phyloP scores from a whole-genome alignment of 164 flowering plant genomes.

The Vitis rupestris region DNA sequence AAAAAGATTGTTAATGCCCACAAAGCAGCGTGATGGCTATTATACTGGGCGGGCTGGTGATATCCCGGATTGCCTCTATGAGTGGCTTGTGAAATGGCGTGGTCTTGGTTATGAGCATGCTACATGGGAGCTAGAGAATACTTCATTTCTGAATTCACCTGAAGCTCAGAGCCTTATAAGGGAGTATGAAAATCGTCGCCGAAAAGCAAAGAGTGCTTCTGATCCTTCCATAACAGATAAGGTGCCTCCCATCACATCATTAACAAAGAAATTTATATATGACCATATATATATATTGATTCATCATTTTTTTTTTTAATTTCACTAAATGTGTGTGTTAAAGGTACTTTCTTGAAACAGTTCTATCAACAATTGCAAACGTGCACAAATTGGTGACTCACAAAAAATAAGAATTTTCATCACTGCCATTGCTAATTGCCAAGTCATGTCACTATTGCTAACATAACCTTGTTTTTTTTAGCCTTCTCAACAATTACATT shows the following conservation, averaged over 20 bases:
- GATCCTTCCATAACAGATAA: constrained; percentile 25
- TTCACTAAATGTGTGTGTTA: no score
- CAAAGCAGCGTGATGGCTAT: constrained; percentile 19
- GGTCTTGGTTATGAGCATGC: constrained; percentile 71
- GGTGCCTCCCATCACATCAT: constrained; percentile 21
- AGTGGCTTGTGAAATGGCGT: constrained; percentile 91
- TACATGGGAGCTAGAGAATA: constrained; percentile 75
- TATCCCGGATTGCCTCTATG: constrained; percentile 27
- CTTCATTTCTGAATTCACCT: constrained; percentile 41
- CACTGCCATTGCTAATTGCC: no score
- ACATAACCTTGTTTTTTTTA: no score
- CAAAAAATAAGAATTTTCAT: no score
- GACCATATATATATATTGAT: no score
- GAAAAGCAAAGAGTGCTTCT: constrained; percentile 33
- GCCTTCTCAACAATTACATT: no score
- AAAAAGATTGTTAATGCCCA: constrained; percentile 40
- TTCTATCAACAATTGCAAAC: no score
- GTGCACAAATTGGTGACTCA: no score
- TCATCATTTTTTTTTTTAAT: no score
- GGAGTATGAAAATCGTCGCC: constrained; percentile 50
- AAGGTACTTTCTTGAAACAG: no score
- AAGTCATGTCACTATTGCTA: no score
- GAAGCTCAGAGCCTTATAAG: constrained; percentile 43
- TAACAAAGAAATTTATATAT: no score
- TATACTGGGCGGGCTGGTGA: constrained; percentile 2